Percentiles rank a stretch among this genome's conserved stretches.
These are phyloP conservation scores for Arachis hypogaea DNA, from an alignment of 306 rosid genomes.

Conservation along the genomic window DNA sequence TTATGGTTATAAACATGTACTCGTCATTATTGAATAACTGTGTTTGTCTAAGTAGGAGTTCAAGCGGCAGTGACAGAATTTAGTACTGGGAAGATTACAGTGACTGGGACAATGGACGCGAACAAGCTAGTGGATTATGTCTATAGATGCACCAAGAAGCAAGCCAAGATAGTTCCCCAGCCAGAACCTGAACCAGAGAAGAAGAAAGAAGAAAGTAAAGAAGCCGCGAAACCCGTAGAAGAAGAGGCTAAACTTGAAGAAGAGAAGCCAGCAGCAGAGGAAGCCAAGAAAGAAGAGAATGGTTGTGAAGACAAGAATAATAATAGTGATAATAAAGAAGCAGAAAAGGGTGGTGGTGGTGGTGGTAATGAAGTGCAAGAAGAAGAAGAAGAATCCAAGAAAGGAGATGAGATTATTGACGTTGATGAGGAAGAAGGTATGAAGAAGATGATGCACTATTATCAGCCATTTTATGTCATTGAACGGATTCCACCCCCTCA, in stretches of 20 bases:
- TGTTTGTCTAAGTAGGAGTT: conserved; percentile 57
- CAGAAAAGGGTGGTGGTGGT: conserved; percentile 30
- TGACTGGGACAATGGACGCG: conserved; percentile 85
- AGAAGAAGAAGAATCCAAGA: conserved; percentile 27
- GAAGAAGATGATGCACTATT: conserved; percentile 79
- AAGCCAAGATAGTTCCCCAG: conserved; percentile 75
- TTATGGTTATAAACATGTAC: not conserved
- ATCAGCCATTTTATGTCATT: conserved; percentile 64
- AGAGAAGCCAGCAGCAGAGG: conserved; percentile 45
- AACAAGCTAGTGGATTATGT: conserved; percentile 78
- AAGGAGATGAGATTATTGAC: conserved; percentile 29
- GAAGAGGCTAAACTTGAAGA: conserved; percentile 40
- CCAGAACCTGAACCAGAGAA: conserved; percentile 53
- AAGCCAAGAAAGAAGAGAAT: conserved; percentile 50
- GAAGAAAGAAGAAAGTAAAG: conserved; percentile 47
- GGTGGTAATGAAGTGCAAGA: conserved; percentile 9
- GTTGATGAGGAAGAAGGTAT: conserved; percentile 64
- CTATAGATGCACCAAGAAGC: conserved; percentile 77
- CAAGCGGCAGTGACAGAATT: conserved; percentile 67
- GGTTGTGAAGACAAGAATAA: conserved; percentile 22
- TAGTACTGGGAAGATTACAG: conserved; percentile 69
- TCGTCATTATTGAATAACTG: conserved; percentile 23
- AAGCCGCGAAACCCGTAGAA: conserved; percentile 48
- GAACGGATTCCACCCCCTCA: conserved; percentile 86
- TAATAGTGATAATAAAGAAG: conserved; percentile 26